Conservation (phyloP, 2,329 filamentous ascomycete species). For the Colletotrichum musae region DNA sequence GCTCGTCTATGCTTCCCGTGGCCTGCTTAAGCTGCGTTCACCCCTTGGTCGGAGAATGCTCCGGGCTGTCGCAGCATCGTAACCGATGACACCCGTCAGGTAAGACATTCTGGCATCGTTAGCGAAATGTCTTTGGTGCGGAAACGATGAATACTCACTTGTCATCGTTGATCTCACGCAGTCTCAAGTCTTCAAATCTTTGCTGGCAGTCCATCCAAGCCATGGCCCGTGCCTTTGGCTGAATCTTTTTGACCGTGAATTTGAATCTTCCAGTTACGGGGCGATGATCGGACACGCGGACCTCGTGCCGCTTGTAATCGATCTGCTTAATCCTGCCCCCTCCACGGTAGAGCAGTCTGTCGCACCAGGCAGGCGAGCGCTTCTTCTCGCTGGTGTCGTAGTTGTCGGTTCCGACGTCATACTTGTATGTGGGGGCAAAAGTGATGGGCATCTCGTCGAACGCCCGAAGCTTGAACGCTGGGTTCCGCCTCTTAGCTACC, state of each 20-base stretch:
- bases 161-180: conserved; percentile 77
- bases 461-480: conserved; percentile 87
- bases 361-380: conserved; percentile 95
- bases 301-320: conserved; percentile 91
- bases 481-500: conserved; percentile 89
- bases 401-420: conserved; percentile 93
- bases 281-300: conserved; percentile 91
- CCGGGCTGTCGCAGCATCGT: conserved; percentile 40
- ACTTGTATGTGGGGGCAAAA: conserved; percentile 98
- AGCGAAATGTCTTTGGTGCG: background rate
- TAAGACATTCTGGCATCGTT: conserved; percentile 37
- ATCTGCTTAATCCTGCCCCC: conserved; percentile 86
- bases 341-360: conserved; percentile 90
- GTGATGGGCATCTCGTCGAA: conserved; percentile 93
- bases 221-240: conserved; percentile 73
- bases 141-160: conserved; percentile 72
- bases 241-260: conserved; percentile 87
- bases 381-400: conserved; percentile 98
- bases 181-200: conserved; percentile 80
- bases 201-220: conserved; percentile 82
- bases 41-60: conserved; percentile 34
- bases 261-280: conserved; percentile 90
- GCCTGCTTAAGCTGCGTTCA: conserved; percentile 33
- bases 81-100: conserved; percentile 41
- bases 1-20: conserved; percentile 9